Evolutionary conservation across 495 filamentous ascomycete species (phyloP).

Genomic region (Rhizodiscina lignyota): DNA sequence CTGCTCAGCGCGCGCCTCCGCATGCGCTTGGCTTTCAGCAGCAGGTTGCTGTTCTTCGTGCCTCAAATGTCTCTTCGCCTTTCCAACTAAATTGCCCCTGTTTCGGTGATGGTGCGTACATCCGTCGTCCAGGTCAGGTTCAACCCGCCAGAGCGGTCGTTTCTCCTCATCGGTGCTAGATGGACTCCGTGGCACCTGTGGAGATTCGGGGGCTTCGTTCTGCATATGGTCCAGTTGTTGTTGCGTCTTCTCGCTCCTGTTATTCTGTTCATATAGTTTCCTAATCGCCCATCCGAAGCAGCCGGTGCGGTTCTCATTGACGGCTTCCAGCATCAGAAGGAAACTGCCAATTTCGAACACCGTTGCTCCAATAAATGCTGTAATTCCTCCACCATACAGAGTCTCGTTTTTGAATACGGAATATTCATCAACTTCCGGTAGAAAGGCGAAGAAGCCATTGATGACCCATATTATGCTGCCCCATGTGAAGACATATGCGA

Average conservation of each 20-base stretch:
- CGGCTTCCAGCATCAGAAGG: constrained; percentile 48
- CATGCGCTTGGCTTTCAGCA: neutral
- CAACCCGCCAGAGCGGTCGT: neutral
- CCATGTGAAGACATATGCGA: constrained; percentile 45
- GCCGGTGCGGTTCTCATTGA: constrained; percentile 46
- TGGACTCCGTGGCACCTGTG: too few species aligned
- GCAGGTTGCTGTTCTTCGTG: constrained; percentile 1
- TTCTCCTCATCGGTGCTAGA: neutral
- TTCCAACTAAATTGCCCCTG: constrained; percentile 28
- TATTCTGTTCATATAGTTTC: constrained; percentile 6
- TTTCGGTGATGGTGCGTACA: constrained; percentile 41
- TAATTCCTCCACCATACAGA: constrained; percentile 37
- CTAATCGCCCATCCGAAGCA: constrained; percentile 62
- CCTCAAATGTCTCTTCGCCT: constrained; percentile 4
- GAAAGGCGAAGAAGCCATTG: constrained; percentile 51
- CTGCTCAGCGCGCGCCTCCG: neutral
- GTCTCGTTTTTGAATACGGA: constrained; percentile 39
- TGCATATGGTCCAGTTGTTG: too few species aligned
- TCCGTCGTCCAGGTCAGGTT: neutral
- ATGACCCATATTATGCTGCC: constrained; percentile 50
- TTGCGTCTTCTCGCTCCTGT: too few species aligned
- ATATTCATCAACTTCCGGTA: constrained; percentile 36
- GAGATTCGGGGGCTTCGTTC: too few species aligned
- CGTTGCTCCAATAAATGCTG: constrained; percentile 52
- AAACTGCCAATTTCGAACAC: constrained; percentile 52